These are phyloP conservation scores for Solanum sejunctum DNA, from an alignment of 257 asterid genomes.

Conservation along the genomic window DNA sequence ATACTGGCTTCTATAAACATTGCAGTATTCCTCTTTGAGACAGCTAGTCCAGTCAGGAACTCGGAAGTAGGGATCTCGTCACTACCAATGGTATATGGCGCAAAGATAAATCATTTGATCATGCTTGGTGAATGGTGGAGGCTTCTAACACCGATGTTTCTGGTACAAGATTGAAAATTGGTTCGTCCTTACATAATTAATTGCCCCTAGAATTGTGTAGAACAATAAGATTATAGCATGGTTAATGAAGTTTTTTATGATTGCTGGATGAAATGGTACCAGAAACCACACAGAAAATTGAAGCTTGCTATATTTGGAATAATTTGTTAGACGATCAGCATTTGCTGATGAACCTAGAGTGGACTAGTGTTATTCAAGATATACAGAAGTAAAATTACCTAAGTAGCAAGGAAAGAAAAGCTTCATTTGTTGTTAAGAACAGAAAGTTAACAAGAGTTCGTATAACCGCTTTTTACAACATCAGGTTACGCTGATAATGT, in stretches of 20 bases:
- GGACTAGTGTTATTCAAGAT: not conserved
- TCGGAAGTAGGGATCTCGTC: slow-evolving; percentile 46
- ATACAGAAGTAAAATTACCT: not conserved
- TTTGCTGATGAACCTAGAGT: not conserved
- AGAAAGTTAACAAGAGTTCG: not conserved
- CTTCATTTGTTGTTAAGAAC: not conserved
- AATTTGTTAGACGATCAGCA: not conserved
- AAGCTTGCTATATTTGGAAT: not conserved
- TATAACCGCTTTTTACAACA: not conserved
- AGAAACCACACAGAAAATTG: not conserved
- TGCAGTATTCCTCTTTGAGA: slow-evolving; percentile 73
- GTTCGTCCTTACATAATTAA: slow-evolving; percentile 47
- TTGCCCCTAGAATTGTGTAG: not conserved
- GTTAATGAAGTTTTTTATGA: not conserved
- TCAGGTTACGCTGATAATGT: not conserved
- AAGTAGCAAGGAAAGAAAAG: not conserved
- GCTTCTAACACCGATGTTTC: slow-evolving; percentile 85
- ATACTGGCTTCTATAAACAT: slow-evolving; percentile 54
- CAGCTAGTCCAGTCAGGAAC: slow-evolving; percentile 68
- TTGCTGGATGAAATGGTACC: not conserved
- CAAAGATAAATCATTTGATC: slow-evolving; percentile 70
- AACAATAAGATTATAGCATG: not conserved
- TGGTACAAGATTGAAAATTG: slow-evolving; percentile 69
- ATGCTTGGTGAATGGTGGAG: slow-evolving; percentile 93
- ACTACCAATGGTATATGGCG: slow-evolving; percentile 66